Base-by-base conservation (phyloP, 2,329 filamentous ascomycete species). In the Ustulina deusta region DNA sequence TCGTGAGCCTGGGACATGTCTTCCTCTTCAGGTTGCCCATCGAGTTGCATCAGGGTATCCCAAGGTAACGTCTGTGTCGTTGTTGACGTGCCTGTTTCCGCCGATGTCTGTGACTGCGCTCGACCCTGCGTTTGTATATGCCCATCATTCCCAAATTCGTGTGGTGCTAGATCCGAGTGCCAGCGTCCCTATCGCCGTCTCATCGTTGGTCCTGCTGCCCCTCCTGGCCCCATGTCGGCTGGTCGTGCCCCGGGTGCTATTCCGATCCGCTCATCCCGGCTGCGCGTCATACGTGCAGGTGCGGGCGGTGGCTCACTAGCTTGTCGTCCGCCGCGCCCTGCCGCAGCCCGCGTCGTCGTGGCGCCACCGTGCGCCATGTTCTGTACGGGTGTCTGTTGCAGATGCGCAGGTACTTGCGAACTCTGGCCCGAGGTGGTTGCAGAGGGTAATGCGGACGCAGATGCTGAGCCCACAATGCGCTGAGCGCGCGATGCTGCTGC, bases 201-300 rank as follows among this genome's bases (percentile, higher is more conserved):
- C 64, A 63, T 64, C 1, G 61, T 64, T 6, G 57, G 59, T 48
- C 65, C 70, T 27, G 62, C 61, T 20, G 61, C 57, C n/a, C 61
- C 67, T 11, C 60, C 58, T 17, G 62, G 32, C 38, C 56, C 63
- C 11, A 25, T 56, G 40, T 63, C 65, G 27, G 54, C 66, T 11
- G 70, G 9, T 9, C 68, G 64, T 17, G 49, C 32, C 6, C 61
- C 68, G 36, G 55, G 32, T 7, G 67, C 68, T 29, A 72, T 52
- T 0, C 73, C 76, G 27, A 77, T 76, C 9, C 77, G 69, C 70
- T 78, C 77, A 11, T 78, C 77, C 11, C 76, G 70, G 38, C 74
- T 78, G 52, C 77, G 70, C 42, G 76, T 78, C 68, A 75, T 66
- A 20, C 76, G 73, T 4, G 71, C 59, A 1, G 71, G 69, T 3